Base-by-base conservation (phyloP, 2,329 filamentous ascomycete species). In the Setomelanomma holmii region DNA sequence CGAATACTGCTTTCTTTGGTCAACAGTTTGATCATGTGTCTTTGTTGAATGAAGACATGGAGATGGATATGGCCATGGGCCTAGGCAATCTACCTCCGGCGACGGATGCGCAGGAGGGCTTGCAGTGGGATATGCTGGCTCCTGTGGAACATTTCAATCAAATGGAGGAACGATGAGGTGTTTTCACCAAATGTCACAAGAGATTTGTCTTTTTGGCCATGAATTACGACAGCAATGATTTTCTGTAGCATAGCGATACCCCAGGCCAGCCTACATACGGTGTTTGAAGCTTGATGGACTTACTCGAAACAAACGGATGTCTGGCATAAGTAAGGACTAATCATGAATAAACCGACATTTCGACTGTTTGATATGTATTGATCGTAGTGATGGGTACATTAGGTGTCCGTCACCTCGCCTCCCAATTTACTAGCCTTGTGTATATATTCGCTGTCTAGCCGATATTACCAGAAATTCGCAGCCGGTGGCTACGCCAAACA, bases 131-230 rank as follows among this genome's bases (percentile, higher is more conserved):
- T n/a, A 55, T 66, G 50, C 52, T 71, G 41, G 58, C 49, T 14
- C 60, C 66, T 14, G 58, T 71, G 5, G 63, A 66, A 56, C 60
- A 67, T 30, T 71, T 56, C 41, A 68, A 68, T 27, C 53, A 51
- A 21, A 51, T 56, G 17, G 34, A 44, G 20, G 17, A 49, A n/a
- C n/a, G 11, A 4, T 41, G 20, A 40, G 27, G 27, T 10, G 14
- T 30, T 14, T 8, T 8, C 10, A 30, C 10, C 14, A 30, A 30
- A n/a, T n/a, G n/a, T n/a, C n/a, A n/a, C n/a, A n/a, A n/a, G n/a
- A n/a, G n/a, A n/a, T n/a, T n/a, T n/a, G n/a, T n/a, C n/a, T n/a
- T n/a, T n/a, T n/a, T n/a, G 27, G 5, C 3, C 27, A 30, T 30
- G 27, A 30, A 30, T 30, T 30, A 30, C 27, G 27, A 30, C 27